Base-by-base conservation (phyloP, 495 filamentous ascomycete genomes). In the Platismatia glauca region DNA sequence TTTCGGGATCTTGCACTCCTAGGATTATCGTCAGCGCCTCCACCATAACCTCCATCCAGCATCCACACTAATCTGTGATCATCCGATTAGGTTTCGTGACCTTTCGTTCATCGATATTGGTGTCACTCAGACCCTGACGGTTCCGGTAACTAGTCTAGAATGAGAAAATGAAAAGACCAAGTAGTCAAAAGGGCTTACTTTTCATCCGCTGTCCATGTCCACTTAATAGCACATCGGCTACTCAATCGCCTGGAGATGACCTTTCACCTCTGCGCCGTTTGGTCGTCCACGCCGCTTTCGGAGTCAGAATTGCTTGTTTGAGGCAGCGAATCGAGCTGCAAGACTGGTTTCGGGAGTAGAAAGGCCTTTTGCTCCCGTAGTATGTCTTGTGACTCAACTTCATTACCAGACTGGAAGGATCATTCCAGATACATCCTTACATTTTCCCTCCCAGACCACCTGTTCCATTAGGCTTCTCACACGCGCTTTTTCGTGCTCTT, bases 21-120 rank as follows among this genome's bases (percentile, higher is more conserved):
- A 52, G 12, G 5, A 16, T 9, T 18, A 18, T 31, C 27, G 7
- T 52, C 48, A 52, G 48, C 48, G 18, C 48, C 15, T 52, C 24
- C 27, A 31, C 48, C 4, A 52, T 31, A 9, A 13, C 22, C 29
- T 18, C 44, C 13, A 27, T 27, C n/a, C 4, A 27, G 11, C n/a
- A 27, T 31, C 9, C 48, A 29, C 18, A 52, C 48, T 52, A 8
- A 31, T 37, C 56, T 22, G 56, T 58, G 22, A 58, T 31, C 56
- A 58, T 58, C 20, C 27, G 33, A 12, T 58, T 22, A 7, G 56
- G 56, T 41, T 18, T 43, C 35, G 24, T 38, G 8, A 39, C 29
- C 37, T 29, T 58, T 38, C 56, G 13, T 41, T 58, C 56, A n/a
- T 58, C 56, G 24, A 58, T 58, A 15, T 41, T 41, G 15, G 56